These are phyloP conservation scores for Fusarium nisikadoi DNA, from an alignment of 2,329 filamentous ascomycete genomes.

Conservation along the genomic window DNA sequence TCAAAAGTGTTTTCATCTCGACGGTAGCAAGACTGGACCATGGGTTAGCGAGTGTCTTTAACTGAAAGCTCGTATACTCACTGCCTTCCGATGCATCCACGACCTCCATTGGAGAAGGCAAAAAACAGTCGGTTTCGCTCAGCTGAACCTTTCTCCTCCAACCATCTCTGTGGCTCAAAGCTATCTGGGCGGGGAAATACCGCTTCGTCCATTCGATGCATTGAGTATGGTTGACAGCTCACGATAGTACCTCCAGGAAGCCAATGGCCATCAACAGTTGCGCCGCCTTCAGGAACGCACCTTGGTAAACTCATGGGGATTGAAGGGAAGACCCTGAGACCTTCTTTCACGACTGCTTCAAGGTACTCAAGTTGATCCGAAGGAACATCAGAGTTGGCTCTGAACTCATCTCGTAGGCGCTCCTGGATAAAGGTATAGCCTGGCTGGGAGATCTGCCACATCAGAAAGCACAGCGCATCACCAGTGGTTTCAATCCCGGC, in stretches of 20 bases:
- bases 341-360: constrained; percentile 31
- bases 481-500: constrained; percentile 38
- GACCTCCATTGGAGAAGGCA: constrained; percentile 22
- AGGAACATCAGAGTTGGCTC: not conserved
- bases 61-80: not conserved
- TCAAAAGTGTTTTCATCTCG: constrained; percentile 29
- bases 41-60: not conserved
- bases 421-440: constrained; percentile 6
- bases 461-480: constrained; percentile 33
- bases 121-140: constrained; percentile 30
- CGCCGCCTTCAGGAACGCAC: constrained; percentile 12
- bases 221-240: constrained; percentile 30
- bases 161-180: constrained; percentile 25
- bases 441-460: constrained; percentile 34
- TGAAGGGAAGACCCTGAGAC: constrained; percentile 21
- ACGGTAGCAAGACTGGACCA: constrained; percentile 15
- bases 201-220: constrained; percentile 15
- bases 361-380: constrained; percentile 23
- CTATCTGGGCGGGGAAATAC: constrained; percentile 17
- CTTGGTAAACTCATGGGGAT: constrained; percentile 28
- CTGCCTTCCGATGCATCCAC: constrained; percentile 33
- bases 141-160: not conserved
- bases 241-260: constrained; percentile 25
- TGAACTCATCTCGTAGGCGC: constrained; percentile 8
- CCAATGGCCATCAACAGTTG: constrained; percentile 13